phyloP scores from a whole-genome alignment of 2,329 filamentous ascomycete genomes.

The Fusarium goolgardi region DNA sequence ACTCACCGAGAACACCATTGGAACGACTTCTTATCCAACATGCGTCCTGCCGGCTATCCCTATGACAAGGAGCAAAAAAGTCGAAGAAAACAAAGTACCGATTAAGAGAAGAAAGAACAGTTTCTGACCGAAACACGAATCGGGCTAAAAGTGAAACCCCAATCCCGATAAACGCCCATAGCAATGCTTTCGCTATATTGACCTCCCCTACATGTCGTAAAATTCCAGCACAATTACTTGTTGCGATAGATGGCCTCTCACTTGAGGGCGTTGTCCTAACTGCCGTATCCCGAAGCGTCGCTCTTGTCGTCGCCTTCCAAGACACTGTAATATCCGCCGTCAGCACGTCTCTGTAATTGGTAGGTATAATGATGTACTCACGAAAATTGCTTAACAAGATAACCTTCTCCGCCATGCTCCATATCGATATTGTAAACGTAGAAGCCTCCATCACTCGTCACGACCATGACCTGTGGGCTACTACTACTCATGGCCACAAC shows the following conservation, averaged over 20 bases:
- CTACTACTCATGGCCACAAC: slow-evolving; percentile 98
- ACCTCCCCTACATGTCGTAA: not conserved
- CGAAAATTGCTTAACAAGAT: slow-evolving; percentile 92
- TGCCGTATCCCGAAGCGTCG: slow-evolving; percentile 60
- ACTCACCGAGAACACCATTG: not conserved
- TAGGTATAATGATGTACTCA: slow-evolving; percentile 61
- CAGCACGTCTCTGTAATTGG: not conserved
- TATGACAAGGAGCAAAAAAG: not conserved
- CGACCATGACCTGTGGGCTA: slow-evolving; percentile 96
- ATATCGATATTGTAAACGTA: slow-evolving; percentile 96
- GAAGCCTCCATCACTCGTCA: slow-evolving; percentile 94
- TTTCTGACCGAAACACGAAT: not conserved
- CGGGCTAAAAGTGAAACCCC: not conserved
- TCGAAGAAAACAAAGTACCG: not conserved
- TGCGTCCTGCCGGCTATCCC: not conserved
- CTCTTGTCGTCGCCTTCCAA: slow-evolving; percentile 67
- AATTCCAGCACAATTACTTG: not conserved
- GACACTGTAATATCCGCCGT: slow-evolving; percentile 53
- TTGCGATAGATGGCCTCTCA: not conserved
- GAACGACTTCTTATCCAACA: not conserved
- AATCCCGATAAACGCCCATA: slow-evolving; percentile 30
- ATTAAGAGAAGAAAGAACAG: not conserved
- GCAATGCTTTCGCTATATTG: slow-evolving; percentile 25
- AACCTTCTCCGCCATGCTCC: slow-evolving; percentile 93
- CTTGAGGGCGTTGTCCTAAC: slow-evolving; percentile 23